phyloP scores from a whole-genome alignment of 2,329 filamentous ascomycete genomes.

The Cordyceps fumosorosea region DNA sequence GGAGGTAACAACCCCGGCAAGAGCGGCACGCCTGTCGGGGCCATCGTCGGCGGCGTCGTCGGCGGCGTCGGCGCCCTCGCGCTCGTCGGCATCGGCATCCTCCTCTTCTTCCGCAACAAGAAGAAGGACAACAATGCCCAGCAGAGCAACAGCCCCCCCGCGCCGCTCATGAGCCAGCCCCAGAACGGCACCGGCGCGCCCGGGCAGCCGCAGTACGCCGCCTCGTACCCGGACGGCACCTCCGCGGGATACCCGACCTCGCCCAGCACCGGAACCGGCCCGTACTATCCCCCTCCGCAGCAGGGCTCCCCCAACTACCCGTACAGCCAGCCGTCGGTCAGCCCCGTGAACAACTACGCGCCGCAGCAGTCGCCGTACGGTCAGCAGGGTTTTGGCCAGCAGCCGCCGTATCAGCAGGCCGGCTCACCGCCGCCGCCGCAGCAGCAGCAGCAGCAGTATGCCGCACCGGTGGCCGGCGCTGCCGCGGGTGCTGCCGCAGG shows the following conservation, averaged over 20 bases:
- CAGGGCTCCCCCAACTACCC: slow-evolving; percentile 5
- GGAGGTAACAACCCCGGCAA: not conserved
- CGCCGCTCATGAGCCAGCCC: slow-evolving; percentile 12
- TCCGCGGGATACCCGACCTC: not conserved
- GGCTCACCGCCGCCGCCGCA: slow-evolving; percentile 6
- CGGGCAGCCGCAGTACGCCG: slow-evolving; percentile 3
- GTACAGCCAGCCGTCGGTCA: slow-evolving; percentile 5
- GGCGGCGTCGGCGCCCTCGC: slow-evolving; percentile 30
- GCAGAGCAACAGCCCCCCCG: slow-evolving; percentile 1
- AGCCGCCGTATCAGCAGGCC: slow-evolving; percentile 2
- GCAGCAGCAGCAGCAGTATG: slow-evolving; percentile 10
- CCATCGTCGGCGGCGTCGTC: slow-evolving; percentile 33
- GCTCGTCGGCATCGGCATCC: slow-evolving; percentile 23
- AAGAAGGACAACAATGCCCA: slow-evolving; percentile 17
- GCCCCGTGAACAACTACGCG: slow-evolving; percentile 3
- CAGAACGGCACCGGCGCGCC: not conserved
- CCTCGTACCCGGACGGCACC: not conserved
- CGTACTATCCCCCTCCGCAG: slow-evolving; percentile 4
- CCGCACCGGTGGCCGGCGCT: not conserved
- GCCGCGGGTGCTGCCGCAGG: not conserved
- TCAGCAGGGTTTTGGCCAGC: slow-evolving; percentile 10
- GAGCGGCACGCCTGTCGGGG: slow-evolving; percentile 24
- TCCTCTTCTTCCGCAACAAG: slow-evolving; percentile 26
- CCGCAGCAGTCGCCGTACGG: not conserved
- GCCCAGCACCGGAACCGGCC: not conserved